These are phyloP conservation scores for Loxodes magnus DNA, from an alignment of 73 alveolate genomes.

Conservation along the genomic window DNA sequence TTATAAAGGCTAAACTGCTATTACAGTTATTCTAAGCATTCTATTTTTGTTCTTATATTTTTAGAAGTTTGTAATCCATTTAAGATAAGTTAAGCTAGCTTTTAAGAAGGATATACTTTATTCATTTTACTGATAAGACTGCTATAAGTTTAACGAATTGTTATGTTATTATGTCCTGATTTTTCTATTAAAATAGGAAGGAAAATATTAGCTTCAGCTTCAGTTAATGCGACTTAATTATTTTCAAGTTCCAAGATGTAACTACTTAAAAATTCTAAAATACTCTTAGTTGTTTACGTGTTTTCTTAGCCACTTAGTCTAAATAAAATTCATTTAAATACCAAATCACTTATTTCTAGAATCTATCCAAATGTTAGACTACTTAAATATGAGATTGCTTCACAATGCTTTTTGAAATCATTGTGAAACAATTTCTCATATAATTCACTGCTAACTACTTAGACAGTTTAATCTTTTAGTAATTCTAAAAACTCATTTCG, in stretches of 20 bases:
- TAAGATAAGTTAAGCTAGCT: slow-evolving; percentile 12
- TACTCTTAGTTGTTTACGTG: slow-evolving; percentile 29
- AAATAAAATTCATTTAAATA: slow-evolving; percentile 31
- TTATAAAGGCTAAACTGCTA: slow-evolving; percentile 12
- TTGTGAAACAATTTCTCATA: slow-evolving; percentile 21
- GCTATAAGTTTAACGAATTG: slow-evolving; percentile 27
- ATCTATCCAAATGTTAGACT: slow-evolving; percentile 9
- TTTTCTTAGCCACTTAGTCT: slow-evolving; percentile 17
- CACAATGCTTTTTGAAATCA: slow-evolving; percentile 40
- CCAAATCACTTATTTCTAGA: slow-evolving; percentile 18
- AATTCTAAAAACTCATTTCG: slow-evolving; percentile 57
- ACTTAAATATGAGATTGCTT: slow-evolving; percentile 19
- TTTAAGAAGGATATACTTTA: slow-evolving; percentile 17
- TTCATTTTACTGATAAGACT: slow-evolving; percentile 16
- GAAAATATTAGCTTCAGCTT: slow-evolving; percentile 31
- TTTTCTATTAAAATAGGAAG: slow-evolving; percentile 29
- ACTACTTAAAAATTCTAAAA: slow-evolving; percentile 17
- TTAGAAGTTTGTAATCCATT: slow-evolving; percentile 30
- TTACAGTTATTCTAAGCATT: slow-evolving; percentile 34
- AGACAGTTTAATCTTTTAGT: slow-evolving; percentile 19
- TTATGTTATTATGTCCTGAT: slow-evolving; percentile 31
- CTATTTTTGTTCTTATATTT: slow-evolving; percentile 31
- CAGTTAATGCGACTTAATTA: slow-evolving; percentile 15
- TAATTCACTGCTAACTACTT: slow-evolving; percentile 11
- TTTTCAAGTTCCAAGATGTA: slow-evolving; percentile 16